A percentile compares a stretch with the other conserved stretches of the same genome.
These are phyloP conservation scores for Penicillium bovifimosum DNA, from an alignment of 495 filamentous ascomycete genomes.

Conservation along the genomic window DNA sequence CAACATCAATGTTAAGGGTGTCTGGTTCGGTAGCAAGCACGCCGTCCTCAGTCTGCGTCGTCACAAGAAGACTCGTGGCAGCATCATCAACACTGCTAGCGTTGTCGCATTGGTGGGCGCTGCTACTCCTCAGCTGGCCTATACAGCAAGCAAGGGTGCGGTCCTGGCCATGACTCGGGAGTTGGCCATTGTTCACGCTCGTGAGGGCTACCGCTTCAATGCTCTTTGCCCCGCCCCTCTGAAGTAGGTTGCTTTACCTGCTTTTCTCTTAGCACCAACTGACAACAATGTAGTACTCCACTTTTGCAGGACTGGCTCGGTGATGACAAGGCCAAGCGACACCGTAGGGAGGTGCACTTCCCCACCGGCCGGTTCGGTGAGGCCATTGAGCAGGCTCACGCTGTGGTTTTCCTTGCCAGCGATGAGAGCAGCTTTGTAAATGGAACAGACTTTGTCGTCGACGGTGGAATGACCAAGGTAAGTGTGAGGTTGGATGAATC, in stretches of 20 bases:
- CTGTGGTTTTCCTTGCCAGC: constrained; percentile 87
- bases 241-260: constrained; percentile 48
- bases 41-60: constrained; percentile 77
- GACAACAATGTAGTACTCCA: constrained; percentile 45
- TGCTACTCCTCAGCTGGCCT: constrained; percentile 92
- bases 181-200: constrained; percentile 76
- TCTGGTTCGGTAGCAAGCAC: constrained; percentile 96
- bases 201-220: constrained; percentile 86
- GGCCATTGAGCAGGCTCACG: constrained; percentile 90
- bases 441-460: constrained; percentile 89
- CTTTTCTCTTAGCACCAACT: background rate
- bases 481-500: constrained; percentile 6
- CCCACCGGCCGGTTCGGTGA: constrained; percentile 93
- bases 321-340: constrained; percentile 76
- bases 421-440: constrained; percentile 95
- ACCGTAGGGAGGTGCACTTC: constrained; percentile 89
- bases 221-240: constrained; percentile 86
- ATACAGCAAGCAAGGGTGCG: constrained; percentile 92
- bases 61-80: constrained; percentile 68
- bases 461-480: constrained; percentile 88
- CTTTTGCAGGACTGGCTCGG: constrained; percentile 96
- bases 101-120: constrained; percentile 89
- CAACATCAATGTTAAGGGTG: constrained; percentile 95
- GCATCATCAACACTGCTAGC: constrained; percentile 92
- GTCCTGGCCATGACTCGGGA: constrained; percentile 83